These are phyloP conservation scores for Crucibulum cyathiforme DNA, from an alignment of 1,284 basidiomycete species.

Conservation along the genomic window DNA sequence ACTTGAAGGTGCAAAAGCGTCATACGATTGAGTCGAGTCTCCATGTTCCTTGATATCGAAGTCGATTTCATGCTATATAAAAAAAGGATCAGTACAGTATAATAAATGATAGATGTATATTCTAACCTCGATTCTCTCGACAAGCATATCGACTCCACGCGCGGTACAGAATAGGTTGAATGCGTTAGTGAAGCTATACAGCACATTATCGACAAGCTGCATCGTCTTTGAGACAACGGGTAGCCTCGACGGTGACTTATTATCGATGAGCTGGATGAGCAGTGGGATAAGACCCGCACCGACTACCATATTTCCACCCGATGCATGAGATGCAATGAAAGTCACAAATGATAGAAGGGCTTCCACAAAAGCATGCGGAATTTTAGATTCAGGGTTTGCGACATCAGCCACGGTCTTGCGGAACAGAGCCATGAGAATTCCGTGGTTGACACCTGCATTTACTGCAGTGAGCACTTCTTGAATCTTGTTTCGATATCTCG, in stretches of 20 bases:
- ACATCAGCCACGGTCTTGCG: conserved; percentile 81
- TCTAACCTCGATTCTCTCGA: conserved; percentile 81
- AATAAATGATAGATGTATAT: conserved; percentile 23
- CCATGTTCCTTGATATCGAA: conserved; percentile 66
- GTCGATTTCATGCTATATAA: conserved; percentile 71
- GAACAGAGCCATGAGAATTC: conserved; percentile 88
- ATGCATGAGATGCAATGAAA: conserved; percentile 83
- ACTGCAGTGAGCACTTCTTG: conserved; percentile 90
- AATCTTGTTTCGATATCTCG: conserved; percentile 82
- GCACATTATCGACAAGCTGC: conserved; percentile 91
- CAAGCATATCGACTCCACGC: conserved; percentile 85
- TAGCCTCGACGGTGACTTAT: conserved; percentile 69
- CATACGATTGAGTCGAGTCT: conserved; percentile 48
- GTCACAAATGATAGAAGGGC: conserved; percentile 88
- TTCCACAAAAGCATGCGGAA: conserved; percentile 87
- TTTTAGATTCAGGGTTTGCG: conserved; percentile 62
- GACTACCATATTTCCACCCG: conserved; percentile 92
- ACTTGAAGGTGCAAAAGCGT: conserved; percentile 65
- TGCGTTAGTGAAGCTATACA: conserved; percentile 89
- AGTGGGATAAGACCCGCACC: conserved; percentile 95
- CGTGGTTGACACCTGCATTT: conserved; percentile 96
- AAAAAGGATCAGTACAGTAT: conserved; percentile 7
- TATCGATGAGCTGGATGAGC: conserved; percentile 88
- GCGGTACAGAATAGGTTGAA: conserved; percentile 89
- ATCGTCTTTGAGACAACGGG: conserved; percentile 85